phyloP scores from a whole-genome alignment of 2,329 filamentous ascomycete genomes.

The Thelonectria discophora region DNA sequence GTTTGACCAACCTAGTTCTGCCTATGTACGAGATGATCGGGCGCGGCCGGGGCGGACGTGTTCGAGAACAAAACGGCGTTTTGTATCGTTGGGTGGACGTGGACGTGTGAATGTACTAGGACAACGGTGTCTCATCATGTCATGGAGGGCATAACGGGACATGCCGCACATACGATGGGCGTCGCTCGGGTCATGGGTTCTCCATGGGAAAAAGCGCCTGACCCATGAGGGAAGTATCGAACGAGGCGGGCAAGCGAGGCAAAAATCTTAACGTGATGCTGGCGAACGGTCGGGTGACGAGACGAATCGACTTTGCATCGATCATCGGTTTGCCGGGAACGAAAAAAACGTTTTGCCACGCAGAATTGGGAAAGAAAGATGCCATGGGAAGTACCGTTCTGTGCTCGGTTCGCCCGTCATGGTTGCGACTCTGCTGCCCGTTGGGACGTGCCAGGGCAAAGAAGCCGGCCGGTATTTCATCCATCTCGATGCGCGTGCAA shows the following conservation, averaged over 20 bases:
- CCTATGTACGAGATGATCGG: background rate
- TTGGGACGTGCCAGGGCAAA: constrained; percentile 8
- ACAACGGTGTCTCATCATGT: background rate
- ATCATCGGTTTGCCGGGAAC: background rate
- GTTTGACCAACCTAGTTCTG: background rate
- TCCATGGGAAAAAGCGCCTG: constrained; percentile 20
- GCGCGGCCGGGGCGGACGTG: background rate
- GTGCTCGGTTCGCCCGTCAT: background rate
- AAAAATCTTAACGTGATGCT: constrained; percentile 6
- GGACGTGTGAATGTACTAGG: constrained; percentile 4
- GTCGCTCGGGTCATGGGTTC: constrained; percentile 20
- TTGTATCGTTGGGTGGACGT: background rate
- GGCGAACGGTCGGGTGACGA: constrained; percentile 11
- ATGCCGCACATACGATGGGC: background rate
- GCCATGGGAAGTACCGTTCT: background rate
- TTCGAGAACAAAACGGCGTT: constrained; percentile 5
- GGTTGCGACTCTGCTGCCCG: background rate
- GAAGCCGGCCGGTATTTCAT: constrained; percentile 16
- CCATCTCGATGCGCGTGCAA: constrained; percentile 24
- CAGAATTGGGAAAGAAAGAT: background rate
- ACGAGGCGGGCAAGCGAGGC: constrained; percentile 14
- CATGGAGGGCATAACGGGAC: constrained; percentile 5
- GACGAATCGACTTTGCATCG: background rate
- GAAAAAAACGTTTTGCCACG: background rate
- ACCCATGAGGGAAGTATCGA: constrained; percentile 21